Conservation (phyloP, 371 early-diverging fungal species). For the Vairimorpha necatrix region DNA sequence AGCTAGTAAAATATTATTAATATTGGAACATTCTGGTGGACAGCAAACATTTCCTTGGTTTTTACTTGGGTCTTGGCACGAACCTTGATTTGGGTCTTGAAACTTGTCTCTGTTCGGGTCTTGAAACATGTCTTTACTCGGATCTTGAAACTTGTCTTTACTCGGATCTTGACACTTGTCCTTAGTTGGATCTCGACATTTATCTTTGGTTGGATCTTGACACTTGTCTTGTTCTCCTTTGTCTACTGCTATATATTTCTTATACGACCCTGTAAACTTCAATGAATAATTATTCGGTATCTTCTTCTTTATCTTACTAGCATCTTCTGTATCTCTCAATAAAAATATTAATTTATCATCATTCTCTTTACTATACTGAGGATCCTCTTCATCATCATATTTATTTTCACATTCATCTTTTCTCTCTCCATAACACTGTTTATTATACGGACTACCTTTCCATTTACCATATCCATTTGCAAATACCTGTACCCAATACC, state of each 20-base stretch:
- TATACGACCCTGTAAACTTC: background rate
- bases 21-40: no score
- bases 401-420: background rate
- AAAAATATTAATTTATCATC: background rate
- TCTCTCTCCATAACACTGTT: background rate
- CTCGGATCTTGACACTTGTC: background rate
- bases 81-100: no score
- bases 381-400: background rate
- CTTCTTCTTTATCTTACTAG: background rate
- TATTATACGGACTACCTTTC: background rate
- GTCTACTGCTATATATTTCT: background rate
- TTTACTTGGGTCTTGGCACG: no score
- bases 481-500: conserved; percentile 64
- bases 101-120: no score
- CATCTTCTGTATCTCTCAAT: conserved; percentile 4
- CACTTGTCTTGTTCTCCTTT: background rate
- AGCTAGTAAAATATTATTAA: background rate
- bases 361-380: background rate
- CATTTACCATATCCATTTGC: conserved; percentile 43
- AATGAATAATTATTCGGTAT: background rate
- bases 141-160: no score
- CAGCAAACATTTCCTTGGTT: no score
- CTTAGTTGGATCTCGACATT: background rate
- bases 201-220: background rate
- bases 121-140: no score